Conservation (phyloP, 2,329 filamentous ascomycete species). For the Alternaria ethzedia region DNA sequence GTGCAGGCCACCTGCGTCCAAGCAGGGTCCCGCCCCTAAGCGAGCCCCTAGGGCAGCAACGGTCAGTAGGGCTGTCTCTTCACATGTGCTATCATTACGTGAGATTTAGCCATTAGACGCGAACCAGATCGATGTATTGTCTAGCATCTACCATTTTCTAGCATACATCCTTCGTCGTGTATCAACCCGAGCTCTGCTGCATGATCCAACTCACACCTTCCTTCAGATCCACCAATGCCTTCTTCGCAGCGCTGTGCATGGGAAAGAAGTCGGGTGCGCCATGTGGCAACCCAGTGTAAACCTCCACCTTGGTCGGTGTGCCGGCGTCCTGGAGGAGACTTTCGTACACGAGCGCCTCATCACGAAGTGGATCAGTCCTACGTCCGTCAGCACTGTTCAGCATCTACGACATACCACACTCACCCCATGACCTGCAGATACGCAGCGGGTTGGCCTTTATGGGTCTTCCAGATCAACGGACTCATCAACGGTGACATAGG, state of each 20-base stretch:
- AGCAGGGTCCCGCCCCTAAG: conserved; percentile 16
- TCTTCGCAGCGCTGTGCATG: conserved; percentile 31
- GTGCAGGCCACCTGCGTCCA: conserved; percentile 10
- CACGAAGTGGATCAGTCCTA: neutral
- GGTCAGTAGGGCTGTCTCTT: conserved; percentile 15
- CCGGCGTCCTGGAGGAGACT: conserved; percentile 6
- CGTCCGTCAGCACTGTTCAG: neutral
- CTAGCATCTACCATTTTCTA: neutral
- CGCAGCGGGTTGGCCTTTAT: conserved; percentile 50
- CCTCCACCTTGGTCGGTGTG: conserved; percentile 38
- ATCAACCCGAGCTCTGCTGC: conserved; percentile 13
- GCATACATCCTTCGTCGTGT: neutral
- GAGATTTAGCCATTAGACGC: neutral
- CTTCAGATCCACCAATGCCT: conserved; percentile 36
- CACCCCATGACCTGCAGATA: conserved; percentile 60
- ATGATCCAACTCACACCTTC: conserved; percentile 48
- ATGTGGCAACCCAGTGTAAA: conserved; percentile 54
- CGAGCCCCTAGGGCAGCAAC: conserved; percentile 16
- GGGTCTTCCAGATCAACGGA: conserved; percentile 26
- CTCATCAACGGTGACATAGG: conserved; percentile 34
- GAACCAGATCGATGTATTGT: neutral
- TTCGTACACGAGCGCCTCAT: conserved; percentile 9
- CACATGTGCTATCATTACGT: neutral
- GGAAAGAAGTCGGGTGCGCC: conserved; percentile 48
- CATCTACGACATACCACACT: neutral